Percentiles rank a stretch among this genome's conserved stretches.
phyloP scores from a whole-genome alignment of 192 early-diverging fungal species.

The Chytriomyces confervae region DNA sequence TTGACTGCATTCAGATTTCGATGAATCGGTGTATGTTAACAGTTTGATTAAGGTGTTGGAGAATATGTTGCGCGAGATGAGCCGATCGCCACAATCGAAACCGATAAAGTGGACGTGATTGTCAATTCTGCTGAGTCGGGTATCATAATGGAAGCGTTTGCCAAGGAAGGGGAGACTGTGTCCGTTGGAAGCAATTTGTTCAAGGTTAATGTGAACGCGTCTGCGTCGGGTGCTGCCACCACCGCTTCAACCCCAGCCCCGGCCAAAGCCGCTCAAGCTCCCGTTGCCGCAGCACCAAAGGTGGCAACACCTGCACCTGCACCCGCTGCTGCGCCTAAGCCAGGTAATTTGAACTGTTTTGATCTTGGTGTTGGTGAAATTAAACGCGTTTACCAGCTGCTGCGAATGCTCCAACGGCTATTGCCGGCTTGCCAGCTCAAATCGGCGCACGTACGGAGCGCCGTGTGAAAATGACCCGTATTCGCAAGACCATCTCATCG shows the following conservation, averaged over 20 bases:
- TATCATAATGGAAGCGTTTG: slow-evolving; percentile 78
- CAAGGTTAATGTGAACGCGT: slow-evolving; percentile 70
- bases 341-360: not conserved
- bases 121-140: slow-evolving; percentile 95
- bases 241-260: slow-evolving; percentile 43
- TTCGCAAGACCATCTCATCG: slow-evolving; percentile 92
- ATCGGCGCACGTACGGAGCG: slow-evolving; percentile 41
- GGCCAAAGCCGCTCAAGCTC: slow-evolving; percentile 53
- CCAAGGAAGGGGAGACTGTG: slow-evolving; percentile 89
- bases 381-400: too few relatives aligned
- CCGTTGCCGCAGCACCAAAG: slow-evolving; percentile 45
- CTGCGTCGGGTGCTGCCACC: slow-evolving; percentile 47
- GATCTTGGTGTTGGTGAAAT: too few relatives aligned
- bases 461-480: slow-evolving; percentile 91
- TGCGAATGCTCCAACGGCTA: slow-evolving; percentile 30
- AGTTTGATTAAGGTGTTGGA: slow-evolving; percentile 75
- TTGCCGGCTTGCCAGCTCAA: slow-evolving; percentile 2
- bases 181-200: slow-evolving; percentile 90
- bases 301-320: slow-evolving; percentile 43
- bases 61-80: slow-evolving; percentile 95
- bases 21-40: slow-evolving; percentile 55
- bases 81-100: slow-evolving; percentile 96
- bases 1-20: not conserved
- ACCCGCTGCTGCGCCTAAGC: slow-evolving; percentile 42
- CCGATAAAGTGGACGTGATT: slow-evolving; percentile 97